Percentiles rank a stretch among this genome's conserved stretches.
phyloP scores from a whole-genome alignment of 75 land plant genomes.

The Cryptomeria japonica region DNA sequence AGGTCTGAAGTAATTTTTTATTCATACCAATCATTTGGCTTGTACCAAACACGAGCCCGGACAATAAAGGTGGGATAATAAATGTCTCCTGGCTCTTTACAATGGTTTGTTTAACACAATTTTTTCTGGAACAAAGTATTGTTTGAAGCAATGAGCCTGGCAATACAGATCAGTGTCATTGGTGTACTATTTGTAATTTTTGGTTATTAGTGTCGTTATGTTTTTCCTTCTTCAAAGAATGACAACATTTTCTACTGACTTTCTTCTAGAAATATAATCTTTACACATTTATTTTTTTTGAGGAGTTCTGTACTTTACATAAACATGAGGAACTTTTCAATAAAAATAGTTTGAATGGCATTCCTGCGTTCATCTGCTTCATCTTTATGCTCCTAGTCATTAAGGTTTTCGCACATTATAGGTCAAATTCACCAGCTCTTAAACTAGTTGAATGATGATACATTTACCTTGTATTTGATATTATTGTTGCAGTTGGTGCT shows the following conservation, averaged over 20 bases:
- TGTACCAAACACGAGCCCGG: not conserved
- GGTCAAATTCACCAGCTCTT: not conserved
- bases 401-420: too few species aligned
- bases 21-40: not conserved
- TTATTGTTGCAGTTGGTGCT: not conserved
- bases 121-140: not conserved
- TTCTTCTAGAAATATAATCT: not conserved
- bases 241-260: not conserved
- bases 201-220: not conserved
- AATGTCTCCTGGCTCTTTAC: not conserved
- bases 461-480: too few species aligned
- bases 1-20: not conserved
- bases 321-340: not conserved
- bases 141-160: not conserved
- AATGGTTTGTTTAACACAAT: not conserved
- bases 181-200: not conserved
- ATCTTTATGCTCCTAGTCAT: not conserved
- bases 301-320: not conserved
- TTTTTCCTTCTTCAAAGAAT: not conserved
- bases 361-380: not conserved
- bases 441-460: too few species aligned
- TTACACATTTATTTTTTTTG: not conserved
- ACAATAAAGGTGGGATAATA: not conserved
- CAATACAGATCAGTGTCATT: not conserved
- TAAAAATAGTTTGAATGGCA: not conserved